Percentiles rank a stretch among this genome's conserved stretches.
These are phyloP conservation scores for Cystofilobasidium bisporidii DNA, from an alignment of 768 basidiomycete species.

Conservation along the genomic window DNA sequence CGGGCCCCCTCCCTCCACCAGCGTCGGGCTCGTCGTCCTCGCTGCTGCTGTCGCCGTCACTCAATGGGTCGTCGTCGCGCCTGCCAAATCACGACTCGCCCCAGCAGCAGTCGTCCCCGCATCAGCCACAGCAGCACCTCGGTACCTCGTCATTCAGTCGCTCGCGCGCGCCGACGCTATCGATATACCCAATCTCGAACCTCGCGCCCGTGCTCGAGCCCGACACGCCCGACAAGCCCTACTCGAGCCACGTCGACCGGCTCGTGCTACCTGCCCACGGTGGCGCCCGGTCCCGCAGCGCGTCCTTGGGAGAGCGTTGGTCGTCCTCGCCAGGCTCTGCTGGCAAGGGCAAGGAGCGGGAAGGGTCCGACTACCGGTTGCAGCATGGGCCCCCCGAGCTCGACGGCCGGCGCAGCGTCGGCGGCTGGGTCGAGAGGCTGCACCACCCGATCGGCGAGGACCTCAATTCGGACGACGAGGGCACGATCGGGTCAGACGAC, in stretches of 20 bases:
- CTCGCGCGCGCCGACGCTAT: slow-evolving; percentile 8
- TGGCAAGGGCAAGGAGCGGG: not conserved
- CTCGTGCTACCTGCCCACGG: not conserved
- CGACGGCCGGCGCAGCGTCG: not conserved
- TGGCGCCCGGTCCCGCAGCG: not conserved
- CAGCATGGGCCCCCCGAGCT: not conserved
- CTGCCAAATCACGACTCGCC: not conserved
- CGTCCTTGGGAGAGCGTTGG: not conserved
- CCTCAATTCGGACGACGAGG: slow-evolving; percentile 17
- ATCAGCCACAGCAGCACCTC: not conserved
- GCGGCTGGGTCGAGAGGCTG: not conserved
- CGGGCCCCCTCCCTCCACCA: not conserved
- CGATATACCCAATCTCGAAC: slow-evolving; percentile 4
- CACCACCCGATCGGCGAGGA: slow-evolving; percentile 5
- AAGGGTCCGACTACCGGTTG: too few species aligned
- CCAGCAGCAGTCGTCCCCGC: not conserved
- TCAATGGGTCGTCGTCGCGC: not conserved
- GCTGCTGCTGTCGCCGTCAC: slow-evolving; percentile 8
- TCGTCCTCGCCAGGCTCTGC: not conserved
- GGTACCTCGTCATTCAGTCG: not conserved
- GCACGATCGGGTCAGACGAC: not conserved
- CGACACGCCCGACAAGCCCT: slow-evolving; percentile 25
- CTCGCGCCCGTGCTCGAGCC: slow-evolving; percentile 24
- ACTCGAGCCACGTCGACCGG: not conserved
- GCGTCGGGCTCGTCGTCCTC: slow-evolving; percentile 8